Evolutionary conservation across 805 yeast species (phyloP).

Genomic region (Saturnispora quitensis): DNA sequence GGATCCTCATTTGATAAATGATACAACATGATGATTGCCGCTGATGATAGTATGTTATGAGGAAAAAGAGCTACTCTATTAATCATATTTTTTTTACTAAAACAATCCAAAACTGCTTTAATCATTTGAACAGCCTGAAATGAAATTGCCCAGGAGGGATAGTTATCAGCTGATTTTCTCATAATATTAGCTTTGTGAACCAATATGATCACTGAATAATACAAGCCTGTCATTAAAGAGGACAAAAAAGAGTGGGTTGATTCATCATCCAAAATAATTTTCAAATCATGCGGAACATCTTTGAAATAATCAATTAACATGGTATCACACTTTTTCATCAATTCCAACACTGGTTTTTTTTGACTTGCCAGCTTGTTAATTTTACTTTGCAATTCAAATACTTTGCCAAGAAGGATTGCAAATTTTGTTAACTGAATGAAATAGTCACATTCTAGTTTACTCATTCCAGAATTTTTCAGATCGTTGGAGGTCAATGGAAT

Average conservation of each 20-base stretch:
- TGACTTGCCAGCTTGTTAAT: slow-evolving; percentile 52
- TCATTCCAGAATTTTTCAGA: slow-evolving; percentile 45
- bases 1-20: slow-evolving; percentile 36
- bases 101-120: slow-evolving; percentile 48
- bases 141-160: slow-evolving; percentile 70
- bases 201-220: slow-evolving; percentile 63
- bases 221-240: slow-evolving; percentile 55
- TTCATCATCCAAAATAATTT: slow-evolving; percentile 49
- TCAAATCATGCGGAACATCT: slow-evolving; percentile 52
- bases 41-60: slow-evolving; percentile 39
- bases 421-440: slow-evolving; percentile 57
- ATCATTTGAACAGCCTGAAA: slow-evolving; percentile 78
- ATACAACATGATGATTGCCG: slow-evolving; percentile 61
- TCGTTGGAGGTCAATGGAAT: slow-evolving; percentile 63
- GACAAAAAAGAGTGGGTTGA: slow-evolving; percentile 46
- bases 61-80: slow-evolving; percentile 30
- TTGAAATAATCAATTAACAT: slow-evolving; percentile 72
- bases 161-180: slow-evolving; percentile 24
- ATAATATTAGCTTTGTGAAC: slow-evolving; percentile 63
- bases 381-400: slow-evolving; percentile 59
- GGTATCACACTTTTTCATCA: slow-evolving; percentile 56
- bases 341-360: slow-evolving; percentile 31
- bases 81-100: slow-evolving; percentile 47
- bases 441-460: slow-evolving; percentile 42
- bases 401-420: slow-evolving; percentile 62